A percentile compares a stretch with the other conserved stretches of the same genome.
Conservation (phyloP, 805 yeast genomes). For the Yamadazyma akitaensis region DNA sequence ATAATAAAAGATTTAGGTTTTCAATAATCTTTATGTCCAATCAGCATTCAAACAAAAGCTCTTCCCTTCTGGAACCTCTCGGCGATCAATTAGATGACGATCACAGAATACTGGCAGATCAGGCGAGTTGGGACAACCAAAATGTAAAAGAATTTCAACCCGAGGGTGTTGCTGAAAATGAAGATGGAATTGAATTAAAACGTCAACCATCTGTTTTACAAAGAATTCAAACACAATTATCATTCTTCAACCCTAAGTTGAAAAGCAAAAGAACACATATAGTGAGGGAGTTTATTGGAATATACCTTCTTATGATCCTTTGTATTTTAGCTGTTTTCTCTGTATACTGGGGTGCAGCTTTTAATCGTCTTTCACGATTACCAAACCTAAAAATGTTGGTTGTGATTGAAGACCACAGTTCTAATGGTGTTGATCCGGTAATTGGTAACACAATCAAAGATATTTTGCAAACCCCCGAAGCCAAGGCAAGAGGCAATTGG, state of each 20-base stretch:
- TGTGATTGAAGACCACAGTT: constrained; percentile 29
- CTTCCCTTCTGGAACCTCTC: neutral
- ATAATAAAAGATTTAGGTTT: too few relatives aligned
- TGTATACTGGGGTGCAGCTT: constrained; percentile 42
- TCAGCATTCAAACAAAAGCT: too few relatives aligned
- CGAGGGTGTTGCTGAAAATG: neutral
- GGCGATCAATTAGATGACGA: neutral
- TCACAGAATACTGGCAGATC: neutral
- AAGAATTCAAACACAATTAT: constrained; percentile 24
- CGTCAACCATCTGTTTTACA: constrained; percentile 17
- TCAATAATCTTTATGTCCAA: too few relatives aligned
- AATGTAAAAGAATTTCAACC: constrained; percentile 9
- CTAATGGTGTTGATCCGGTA: constrained; percentile 31
- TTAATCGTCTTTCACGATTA: constrained; percentile 26
- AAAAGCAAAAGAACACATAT: constrained; percentile 18
- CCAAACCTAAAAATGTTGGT: constrained; percentile 35
- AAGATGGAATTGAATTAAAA: constrained; percentile 2
- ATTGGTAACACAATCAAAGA: constrained; percentile 48
- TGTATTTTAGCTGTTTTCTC: constrained; percentile 33
- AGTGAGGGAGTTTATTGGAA: constrained; percentile 15
- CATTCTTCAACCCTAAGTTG: constrained; percentile 31
- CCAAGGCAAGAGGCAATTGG: constrained; percentile 35
- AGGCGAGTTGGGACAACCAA: neutral
- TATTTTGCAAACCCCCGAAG: constrained; percentile 21
- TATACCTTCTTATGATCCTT: constrained; percentile 30